Base-by-base conservation (phyloP, 176 grass and related monocot genomes). In the Thalia dealbata region DNA sequence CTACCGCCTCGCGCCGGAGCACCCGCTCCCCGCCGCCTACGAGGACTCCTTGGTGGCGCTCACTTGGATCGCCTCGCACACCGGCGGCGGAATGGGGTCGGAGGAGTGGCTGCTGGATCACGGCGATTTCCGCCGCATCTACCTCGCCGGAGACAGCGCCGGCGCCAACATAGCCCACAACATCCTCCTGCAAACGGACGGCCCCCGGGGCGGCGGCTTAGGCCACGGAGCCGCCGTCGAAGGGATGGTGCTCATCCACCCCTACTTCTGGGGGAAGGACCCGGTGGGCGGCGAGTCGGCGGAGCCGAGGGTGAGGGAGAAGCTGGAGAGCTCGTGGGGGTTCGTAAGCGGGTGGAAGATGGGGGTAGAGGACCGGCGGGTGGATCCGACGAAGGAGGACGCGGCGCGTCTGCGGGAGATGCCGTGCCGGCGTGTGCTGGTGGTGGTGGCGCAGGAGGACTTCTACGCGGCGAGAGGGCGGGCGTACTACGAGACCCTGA, bases 1-100 rank as follows among this genome's bases (percentile, higher is more conserved):
- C 29, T 89, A 93, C 76, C 84, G 91, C 63, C 86, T 89, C 15
- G 86, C 91, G 6, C 86, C 91, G 10, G 91, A 89, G 59, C 78
- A 89, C 79, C 87, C 55, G 6, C 69, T 95, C 51, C 82, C 85
- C 12, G 65, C 82, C 1, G 86, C 79, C 76, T 88, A 86, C 80
- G 80, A 87, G 51, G 88, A 91, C 51, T 52, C 70, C 25, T 7
- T 29, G 6, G 24, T 12, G 16, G 70, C 70, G 15, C 15, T 73
- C 26, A 45, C 0, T 18, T 73, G 70, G 70, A 50, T 73, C 25
- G 70, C 70, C 14, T 28, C 50, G 13, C 48, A 73, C 50, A 50
- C 70, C 28, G 15, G 15, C n/a, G 50, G 70, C 45, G 18, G 15
- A 4, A 4, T 38, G 7, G 70, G 27, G 0, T 0, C 70, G 2